Conservation (phyloP, 2,329 filamentous ascomycete species). For the Talaromyces pinophilus region DNA sequence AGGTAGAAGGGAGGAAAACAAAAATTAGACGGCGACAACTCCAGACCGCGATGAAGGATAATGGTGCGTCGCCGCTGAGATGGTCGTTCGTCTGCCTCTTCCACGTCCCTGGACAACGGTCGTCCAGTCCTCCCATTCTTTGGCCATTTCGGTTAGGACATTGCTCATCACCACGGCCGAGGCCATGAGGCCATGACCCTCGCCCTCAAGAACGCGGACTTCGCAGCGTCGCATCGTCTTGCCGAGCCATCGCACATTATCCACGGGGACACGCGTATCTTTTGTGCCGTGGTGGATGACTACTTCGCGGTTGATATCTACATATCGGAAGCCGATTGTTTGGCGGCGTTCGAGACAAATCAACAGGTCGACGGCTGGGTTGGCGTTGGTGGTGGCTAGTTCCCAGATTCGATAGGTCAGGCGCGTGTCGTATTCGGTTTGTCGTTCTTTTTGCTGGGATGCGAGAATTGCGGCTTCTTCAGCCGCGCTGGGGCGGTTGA, state of each 20-base stretch:
- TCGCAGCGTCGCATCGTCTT: slow-evolving; percentile 93
- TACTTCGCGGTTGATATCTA: slow-evolving; percentile 87
- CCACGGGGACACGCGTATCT: slow-evolving; percentile 88
- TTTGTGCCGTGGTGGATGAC: slow-evolving; percentile 92
- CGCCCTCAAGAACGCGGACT: slow-evolving; percentile 83
- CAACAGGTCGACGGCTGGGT: slow-evolving; percentile 88
- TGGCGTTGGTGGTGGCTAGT: slow-evolving; percentile 83
- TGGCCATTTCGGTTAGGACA: slow-evolving; percentile 90
- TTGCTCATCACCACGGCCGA: slow-evolving; percentile 89
- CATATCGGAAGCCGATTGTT: slow-evolving; percentile 92
- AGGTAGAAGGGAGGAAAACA: too few relatives aligned
- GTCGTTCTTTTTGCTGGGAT: slow-evolving; percentile 39
- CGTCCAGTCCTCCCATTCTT: slow-evolving; percentile 90
- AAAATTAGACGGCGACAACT: slow-evolving; percentile 22
- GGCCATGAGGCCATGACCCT: slow-evolving; percentile 95
- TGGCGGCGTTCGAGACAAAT: slow-evolving; percentile 90
- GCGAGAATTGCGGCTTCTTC: slow-evolving; percentile 26
- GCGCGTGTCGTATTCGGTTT: slow-evolving; percentile 69
- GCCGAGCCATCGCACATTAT: slow-evolving; percentile 92
- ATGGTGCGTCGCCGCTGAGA: slow-evolving; percentile 21
- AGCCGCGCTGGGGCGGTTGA: background rate
- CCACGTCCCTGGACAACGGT: slow-evolving; percentile 54
- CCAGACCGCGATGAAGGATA: slow-evolving; percentile 28
- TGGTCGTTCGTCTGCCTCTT: slow-evolving; percentile 34
- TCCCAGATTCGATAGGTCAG: slow-evolving; percentile 95